Evolutionary conservation across 768 basidiomycete genomes (phyloP).

Genomic region (Calocybe gangraenosa): DNA sequence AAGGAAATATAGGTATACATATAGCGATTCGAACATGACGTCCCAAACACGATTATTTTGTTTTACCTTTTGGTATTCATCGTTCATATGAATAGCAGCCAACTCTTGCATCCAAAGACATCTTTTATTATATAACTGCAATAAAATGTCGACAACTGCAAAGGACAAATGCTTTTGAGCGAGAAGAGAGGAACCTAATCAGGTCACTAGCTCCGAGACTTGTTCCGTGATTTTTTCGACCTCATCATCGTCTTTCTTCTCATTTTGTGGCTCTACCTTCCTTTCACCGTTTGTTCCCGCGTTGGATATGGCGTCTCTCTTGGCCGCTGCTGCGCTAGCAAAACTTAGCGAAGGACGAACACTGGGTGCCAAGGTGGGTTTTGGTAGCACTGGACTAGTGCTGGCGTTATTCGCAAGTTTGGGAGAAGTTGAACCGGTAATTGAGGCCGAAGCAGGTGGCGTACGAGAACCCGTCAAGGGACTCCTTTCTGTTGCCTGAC

Average conservation of each 20-base stretch:
- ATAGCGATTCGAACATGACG: too few species aligned
- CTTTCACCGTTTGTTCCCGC: slow-evolving; percentile 10
- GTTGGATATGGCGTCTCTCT: slow-evolving; percentile 30
- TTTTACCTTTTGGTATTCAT: too few species aligned
- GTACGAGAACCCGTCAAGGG: slow-evolving; percentile 27
- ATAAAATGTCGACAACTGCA: too few species aligned
- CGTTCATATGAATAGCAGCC: too few species aligned
- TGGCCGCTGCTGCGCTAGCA: slow-evolving; percentile 75
- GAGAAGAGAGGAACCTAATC: not conserved
- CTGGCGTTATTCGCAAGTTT: slow-evolving; percentile 14
- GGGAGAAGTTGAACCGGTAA: slow-evolving; percentile 23
- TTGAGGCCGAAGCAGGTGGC: slow-evolving; percentile 25
- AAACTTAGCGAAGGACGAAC: slow-evolving; percentile 79
- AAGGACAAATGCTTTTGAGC: not conserved
- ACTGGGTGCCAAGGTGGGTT: slow-evolving; percentile 36
- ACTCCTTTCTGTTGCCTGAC: slow-evolving; percentile 45
- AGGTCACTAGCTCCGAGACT: slow-evolving; percentile 10
- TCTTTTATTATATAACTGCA: too few species aligned
- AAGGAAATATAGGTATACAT: too few species aligned
- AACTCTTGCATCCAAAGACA: too few species aligned
- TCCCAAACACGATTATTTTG: too few species aligned
- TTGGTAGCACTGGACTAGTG: slow-evolving; percentile 23
- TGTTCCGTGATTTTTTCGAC: slow-evolving; percentile 19
- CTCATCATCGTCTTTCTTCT: slow-evolving; percentile 11
- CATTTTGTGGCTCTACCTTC: slow-evolving; percentile 10